Evolutionary conservation across 140 eudicot genomes (phyloP).

Genomic region (Ambrosia hybrid): DNA sequence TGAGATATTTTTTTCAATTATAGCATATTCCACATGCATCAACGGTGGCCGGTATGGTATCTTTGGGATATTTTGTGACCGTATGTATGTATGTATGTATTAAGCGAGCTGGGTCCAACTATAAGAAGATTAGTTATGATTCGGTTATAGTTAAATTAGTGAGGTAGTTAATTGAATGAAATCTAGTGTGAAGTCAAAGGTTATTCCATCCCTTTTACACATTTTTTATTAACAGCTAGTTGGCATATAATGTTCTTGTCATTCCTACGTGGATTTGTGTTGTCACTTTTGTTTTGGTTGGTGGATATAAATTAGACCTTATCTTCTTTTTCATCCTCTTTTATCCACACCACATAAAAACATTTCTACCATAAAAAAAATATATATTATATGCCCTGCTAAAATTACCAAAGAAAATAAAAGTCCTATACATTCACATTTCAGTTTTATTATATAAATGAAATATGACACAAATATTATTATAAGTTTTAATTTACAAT

Average conservation of each 20-base stretch:
- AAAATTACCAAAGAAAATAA: not conserved
- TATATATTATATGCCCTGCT: too few relatives aligned
- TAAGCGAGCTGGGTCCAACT: too few relatives aligned
- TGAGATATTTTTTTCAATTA: conserved; percentile 23
- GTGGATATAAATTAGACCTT: conserved; percentile 31
- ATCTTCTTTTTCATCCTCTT: conserved; percentile 23
- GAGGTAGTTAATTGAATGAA: not conserved
- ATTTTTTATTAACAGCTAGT: conserved; percentile 15
- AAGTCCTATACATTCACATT: not conserved
- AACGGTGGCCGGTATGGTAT: conserved; percentile 3
- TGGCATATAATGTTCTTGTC: conserved; percentile 31
- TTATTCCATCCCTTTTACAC: conserved; percentile 6
- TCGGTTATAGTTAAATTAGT: not conserved
- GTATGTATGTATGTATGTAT: not conserved
- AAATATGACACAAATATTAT: not conserved
- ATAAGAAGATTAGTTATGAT: not conserved
- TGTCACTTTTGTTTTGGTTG: conserved; percentile 34
- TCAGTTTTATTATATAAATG: not conserved
- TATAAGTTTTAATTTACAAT: not conserved
- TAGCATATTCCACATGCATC: conserved; percentile 29
- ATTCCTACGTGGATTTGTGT: conserved; percentile 40
- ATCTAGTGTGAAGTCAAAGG: not conserved
- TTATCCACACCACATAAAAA: conserved; percentile 20
- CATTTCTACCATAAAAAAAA: not conserved
- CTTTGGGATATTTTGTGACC: conserved; percentile 25